Evolutionary conservation across 2,329 filamentous ascomycete genomes (phyloP).

Genomic region (Sclerotiophoma versabilis): DNA sequence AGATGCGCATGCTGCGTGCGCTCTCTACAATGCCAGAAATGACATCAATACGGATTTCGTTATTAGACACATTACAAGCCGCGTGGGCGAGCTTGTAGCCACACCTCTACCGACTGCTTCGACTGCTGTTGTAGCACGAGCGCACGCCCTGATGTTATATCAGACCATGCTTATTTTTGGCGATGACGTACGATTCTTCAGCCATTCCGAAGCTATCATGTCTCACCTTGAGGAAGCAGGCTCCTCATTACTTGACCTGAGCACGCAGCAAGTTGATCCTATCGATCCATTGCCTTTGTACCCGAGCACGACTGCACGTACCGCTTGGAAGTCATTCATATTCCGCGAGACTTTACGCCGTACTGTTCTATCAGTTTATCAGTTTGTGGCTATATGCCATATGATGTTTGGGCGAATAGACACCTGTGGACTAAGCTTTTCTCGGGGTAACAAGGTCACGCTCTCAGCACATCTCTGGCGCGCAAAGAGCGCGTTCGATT

Average conservation of each 20-base stretch:
- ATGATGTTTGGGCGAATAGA: constrained; percentile 23
- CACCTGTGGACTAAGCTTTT: constrained; percentile 20
- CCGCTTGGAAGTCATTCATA: constrained; percentile 61
- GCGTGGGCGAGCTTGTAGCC: constrained; percentile 54
- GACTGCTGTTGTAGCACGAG: constrained; percentile 34
- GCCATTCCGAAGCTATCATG: constrained; percentile 26
- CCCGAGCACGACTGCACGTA: constrained; percentile 43
- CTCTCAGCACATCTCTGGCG: constrained; percentile 42
- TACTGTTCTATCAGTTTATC: constrained; percentile 59
- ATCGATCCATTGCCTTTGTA: constrained; percentile 46
- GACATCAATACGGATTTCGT: constrained; percentile 57
- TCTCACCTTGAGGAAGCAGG: constrained; percentile 27
- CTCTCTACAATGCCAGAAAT: constrained; percentile 61
- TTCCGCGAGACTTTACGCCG: constrained; percentile 63
- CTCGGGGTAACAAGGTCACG: constrained; percentile 25
- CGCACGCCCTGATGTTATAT: constrained; percentile 42
- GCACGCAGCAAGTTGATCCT: constrained; percentile 23
- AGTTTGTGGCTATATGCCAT: constrained; percentile 47
- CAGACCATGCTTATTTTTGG: constrained; percentile 38
- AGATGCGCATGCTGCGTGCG: constrained; percentile 62
- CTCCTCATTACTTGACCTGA: constrained; percentile 8
- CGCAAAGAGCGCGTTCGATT: constrained; percentile 39
- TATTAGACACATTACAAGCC: constrained; percentile 57
- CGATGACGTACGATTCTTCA: constrained; percentile 34
- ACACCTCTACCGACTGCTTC: constrained; percentile 17